Conservation (phyloP, 1,284 basidiomycete species). For the Tremellales sp. region DNA sequence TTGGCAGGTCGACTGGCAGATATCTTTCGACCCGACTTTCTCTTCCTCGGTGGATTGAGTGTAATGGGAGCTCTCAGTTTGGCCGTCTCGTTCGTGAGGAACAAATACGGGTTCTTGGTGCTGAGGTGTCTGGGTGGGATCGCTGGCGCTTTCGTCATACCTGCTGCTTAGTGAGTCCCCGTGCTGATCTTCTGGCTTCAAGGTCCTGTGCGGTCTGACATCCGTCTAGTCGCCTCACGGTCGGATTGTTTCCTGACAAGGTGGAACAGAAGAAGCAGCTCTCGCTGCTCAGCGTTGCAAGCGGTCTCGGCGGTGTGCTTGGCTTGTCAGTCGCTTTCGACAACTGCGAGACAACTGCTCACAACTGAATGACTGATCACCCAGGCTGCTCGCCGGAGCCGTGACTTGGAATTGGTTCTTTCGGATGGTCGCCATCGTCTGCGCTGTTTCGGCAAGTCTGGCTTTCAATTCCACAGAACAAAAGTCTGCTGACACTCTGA, state of each 20-base stretch:
- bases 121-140: constrained; percentile 43
- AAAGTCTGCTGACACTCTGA: too few relatives aligned
- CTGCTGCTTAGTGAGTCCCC: constrained; percentile 28
- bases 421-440: constrained; percentile 39
- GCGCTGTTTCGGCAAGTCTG: not conserved
- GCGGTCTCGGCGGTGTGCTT: constrained; percentile 33
- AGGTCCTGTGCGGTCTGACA: not conserved
- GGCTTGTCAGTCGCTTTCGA: constrained; percentile 24
- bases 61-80: constrained; percentile 33
- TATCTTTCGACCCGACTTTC: constrained; percentile 36
- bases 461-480: not conserved
- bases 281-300: constrained; percentile 26
- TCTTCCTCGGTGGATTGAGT: constrained; percentile 39
- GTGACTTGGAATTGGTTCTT: constrained; percentile 37
- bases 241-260: constrained; percentile 42
- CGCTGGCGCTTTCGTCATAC: constrained; percentile 34
- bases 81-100: constrained; percentile 40
- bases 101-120: constrained; percentile 46
- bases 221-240: constrained; percentile 28
- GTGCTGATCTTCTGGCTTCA: not conserved
- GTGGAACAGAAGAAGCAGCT: constrained; percentile 34
- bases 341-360: not conserved
- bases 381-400: not conserved
- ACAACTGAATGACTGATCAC: not conserved
- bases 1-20: constrained; percentile 40